Base-by-base conservation (phyloP, 768 basidiomycete species). In the Boletus sensibilis region DNA sequence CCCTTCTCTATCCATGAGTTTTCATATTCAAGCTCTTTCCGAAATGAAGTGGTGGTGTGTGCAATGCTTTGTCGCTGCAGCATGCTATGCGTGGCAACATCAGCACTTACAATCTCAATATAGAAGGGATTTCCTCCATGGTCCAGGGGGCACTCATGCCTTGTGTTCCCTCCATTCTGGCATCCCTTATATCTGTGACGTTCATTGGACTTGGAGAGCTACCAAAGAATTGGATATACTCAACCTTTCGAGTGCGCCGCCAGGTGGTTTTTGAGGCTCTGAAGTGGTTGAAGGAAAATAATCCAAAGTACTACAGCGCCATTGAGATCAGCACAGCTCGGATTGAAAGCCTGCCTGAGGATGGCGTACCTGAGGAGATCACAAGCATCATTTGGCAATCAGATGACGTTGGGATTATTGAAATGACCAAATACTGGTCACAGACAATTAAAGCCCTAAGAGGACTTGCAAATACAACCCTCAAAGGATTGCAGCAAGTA, bases 331-430 rank as follows among this genome's bases (percentile, higher is more conserved):
- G 53, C 41, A 31, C 34, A 0, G 52, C 45, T 3, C 52, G 56
- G 0, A 37, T 78, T 7, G n/a, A 7, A 10, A 12, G 14, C 1
- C 59, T 77, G 13, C 75, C 72, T 2, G 66, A 70, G 11, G 70
- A 75, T 37, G 67, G 68, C 11, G 61, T 77, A 0, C 77, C 77
- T 1, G 33, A 56, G 0, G 72, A 72, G 35, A 58, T 76, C 9
- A 14, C 57, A 1, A 52, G 31, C 1, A 52, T 58, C 0, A 57
- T 72, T 0, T 55, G 62, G 0, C 60, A 69, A 79, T 58, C 52
- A 75, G 0, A 78, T 78, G 55, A 64, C 76, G 6, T 34, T 14
- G 34, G 34, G 6, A 34, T 80, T 75, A 76, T 47, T 78, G 3
- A 40, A n/a, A n/a, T n/a, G n/a, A n/a, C n/a, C n/a, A n/a, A n/a